These are phyloP conservation scores for Ogataea salicorniae DNA, from an alignment of 805 yeast species.

Conservation along the genomic window DNA sequence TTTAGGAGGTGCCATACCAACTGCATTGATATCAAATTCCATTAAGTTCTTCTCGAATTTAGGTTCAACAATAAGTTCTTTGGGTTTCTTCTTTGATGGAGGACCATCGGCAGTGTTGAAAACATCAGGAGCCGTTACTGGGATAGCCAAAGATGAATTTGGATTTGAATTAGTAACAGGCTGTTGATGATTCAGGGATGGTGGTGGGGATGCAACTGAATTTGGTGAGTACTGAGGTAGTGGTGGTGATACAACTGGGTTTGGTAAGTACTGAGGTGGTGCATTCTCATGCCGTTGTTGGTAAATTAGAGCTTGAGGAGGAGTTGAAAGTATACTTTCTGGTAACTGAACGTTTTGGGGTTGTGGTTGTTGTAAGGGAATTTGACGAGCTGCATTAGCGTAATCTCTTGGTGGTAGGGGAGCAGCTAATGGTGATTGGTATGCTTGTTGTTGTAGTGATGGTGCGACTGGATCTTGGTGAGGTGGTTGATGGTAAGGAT, in stretches of 20 bases:
- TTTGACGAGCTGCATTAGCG: neutral
- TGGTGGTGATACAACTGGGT: neutral
- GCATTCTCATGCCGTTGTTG: neutral
- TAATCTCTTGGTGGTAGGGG: neutral
- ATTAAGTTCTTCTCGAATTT: slow-evolving; percentile 24
- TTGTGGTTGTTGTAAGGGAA: neutral
- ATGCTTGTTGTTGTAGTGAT: slow-evolving; percentile 2
- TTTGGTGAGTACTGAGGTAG: neutral
- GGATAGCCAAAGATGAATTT: slow-evolving; percentile 7
- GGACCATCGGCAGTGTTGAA: neutral
- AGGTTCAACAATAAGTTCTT: slow-evolving; percentile 23
- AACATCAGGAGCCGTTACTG: slow-evolving; percentile 3
- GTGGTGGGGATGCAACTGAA: no score
- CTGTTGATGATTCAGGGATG: neutral
- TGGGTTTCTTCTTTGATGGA: slow-evolving; percentile 11
- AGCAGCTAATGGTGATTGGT: neutral
- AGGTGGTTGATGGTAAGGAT: slow-evolving; percentile 1
- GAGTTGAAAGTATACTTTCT: neutral
- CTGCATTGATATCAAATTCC: slow-evolving; percentile 33
- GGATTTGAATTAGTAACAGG: slow-evolving; percentile 1
- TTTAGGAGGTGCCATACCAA: slow-evolving; percentile 46
- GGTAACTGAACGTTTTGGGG: neutral
- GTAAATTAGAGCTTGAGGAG: neutral
- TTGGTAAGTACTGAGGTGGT: neutral
- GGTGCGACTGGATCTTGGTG: slow-evolving; percentile 1